Evolutionary conservation across 768 basidiomycete genomes (phyloP), one percentile per base, ranked within the genome.

Genomic region (Pleurotus salmoneostramineus): DNA sequence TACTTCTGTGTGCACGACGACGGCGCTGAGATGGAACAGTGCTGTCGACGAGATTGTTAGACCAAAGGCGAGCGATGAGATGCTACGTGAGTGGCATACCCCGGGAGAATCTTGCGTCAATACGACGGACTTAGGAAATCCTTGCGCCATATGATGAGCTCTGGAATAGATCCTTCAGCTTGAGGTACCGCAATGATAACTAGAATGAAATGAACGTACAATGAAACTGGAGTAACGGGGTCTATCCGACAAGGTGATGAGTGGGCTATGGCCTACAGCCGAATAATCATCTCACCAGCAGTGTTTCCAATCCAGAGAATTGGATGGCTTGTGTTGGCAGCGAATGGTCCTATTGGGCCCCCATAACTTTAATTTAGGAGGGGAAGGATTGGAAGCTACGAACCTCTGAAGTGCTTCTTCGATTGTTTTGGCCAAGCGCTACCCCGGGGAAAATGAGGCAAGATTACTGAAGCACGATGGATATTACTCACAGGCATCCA

Each of bases 81-180:
- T 8, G 17, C 14, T 27, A 15, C 6, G 10, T 21, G 64, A 14
- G 17, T 6, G 27, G 27, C 71, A 27, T 63, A 79, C 76, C 5
- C 77, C 76, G 10, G 71, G 62, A 6, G 74, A 75, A 27, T 77
- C 73, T 57, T 78, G 76, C 5, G 73, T 76, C 15, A 79, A 63
- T 10, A 79, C 74, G 12, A 74, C 71, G 2, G 76, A 73, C n/a
- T 63, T 65, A 2, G 65, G 59, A 63, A 77, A 78, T 5, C 69
- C 69, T 47, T 64, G 59, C 0, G 74, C 72, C 60, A 70, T 76
- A 42, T 74, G 73, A 61, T 72, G 71, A 2, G 77, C 77, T 10
- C 78, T 79, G 59, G 1, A 52, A 52, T 27, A 27, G 21, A 27
- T 27, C 21, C 21, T 27, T 27, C 21, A 27, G 21, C 21, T 27